Conservation (phyloP, 805 yeast species). For the Sungouiella blattae region DNA sequence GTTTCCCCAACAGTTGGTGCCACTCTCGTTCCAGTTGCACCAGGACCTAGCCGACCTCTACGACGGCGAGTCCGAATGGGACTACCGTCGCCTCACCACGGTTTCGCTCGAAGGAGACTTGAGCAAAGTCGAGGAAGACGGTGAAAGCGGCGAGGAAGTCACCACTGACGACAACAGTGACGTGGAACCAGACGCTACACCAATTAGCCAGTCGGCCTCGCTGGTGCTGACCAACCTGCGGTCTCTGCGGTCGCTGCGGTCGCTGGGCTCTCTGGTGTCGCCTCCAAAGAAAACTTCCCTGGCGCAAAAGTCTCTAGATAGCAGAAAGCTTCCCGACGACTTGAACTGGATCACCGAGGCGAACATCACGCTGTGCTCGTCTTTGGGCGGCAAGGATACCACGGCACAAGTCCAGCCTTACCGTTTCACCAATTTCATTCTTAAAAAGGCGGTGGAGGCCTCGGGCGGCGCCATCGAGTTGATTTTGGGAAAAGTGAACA, state of each 20-base stretch:
- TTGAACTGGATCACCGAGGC: conserved; percentile 73
- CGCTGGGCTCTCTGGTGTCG: conserved; percentile 3
- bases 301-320: conserved; percentile 25
- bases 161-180: background rate
- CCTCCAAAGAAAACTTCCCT: conserved; percentile 38
- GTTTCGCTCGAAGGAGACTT: conserved; percentile 85
- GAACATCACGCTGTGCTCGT: conserved; percentile 68
- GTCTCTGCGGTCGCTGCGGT: background rate
- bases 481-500: conserved; percentile 78
- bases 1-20: conserved; percentile 91
- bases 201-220: background rate
- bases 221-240: background rate
- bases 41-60: conserved; percentile 74
- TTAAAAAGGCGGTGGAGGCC: conserved; percentile 71
- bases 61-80: conserved; percentile 89
- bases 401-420: conserved; percentile 98
- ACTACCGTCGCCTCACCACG: conserved; percentile 83
- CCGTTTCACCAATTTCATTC: conserved; percentile 80
- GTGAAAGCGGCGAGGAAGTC: conserved; percentile 10
- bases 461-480: conserved; percentile 75
- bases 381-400: conserved; percentile 77
- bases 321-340: conserved; percentile 48
- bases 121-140: conserved; percentile 24
- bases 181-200: conserved; percentile 14
- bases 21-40: conserved; percentile 81